Percentiles rank a stretch among this genome's conserved stretches.
These are phyloP conservation scores for Pythium sp. DNA, from an alignment of 352 stramenopile genomes.

Conservation along the genomic window DNA sequence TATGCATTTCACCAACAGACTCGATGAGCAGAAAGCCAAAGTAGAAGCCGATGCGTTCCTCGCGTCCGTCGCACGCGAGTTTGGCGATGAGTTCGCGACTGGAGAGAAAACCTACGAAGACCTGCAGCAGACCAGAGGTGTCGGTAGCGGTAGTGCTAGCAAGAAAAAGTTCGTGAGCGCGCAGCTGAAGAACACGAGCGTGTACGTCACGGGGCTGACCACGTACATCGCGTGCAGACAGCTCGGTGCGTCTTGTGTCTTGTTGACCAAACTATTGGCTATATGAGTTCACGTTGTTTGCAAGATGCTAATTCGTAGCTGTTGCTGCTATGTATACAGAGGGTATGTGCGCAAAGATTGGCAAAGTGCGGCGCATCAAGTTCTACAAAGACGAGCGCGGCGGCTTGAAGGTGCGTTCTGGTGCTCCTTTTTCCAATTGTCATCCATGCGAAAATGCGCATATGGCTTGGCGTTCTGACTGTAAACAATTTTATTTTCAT, in stretches of 20 bases:
- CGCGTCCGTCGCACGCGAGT: conserved; percentile 21
- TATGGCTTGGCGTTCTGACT: neutral
- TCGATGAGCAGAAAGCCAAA: conserved; percentile 46
- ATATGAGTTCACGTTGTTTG: too few relatives aligned
- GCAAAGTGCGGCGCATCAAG: conserved; percentile 83
- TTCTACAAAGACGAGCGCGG: conserved; percentile 83
- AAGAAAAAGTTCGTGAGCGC: conserved; percentile 13
- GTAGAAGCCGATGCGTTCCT: conserved; percentile 46
- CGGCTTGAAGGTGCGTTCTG: conserved; percentile 55
- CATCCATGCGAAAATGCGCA: neutral
- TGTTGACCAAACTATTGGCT: too few relatives aligned
- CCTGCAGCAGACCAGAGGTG: neutral
- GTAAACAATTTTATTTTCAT: neutral
- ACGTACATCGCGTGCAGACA: conserved; percentile 84
- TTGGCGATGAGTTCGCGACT: conserved; percentile 20
- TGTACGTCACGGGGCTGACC: conserved; percentile 76
- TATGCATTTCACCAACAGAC: conserved; percentile 22
- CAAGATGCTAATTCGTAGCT: neutral
- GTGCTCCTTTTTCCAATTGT: neutral
- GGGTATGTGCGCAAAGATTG: conserved; percentile 61
- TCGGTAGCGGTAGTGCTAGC: neutral
- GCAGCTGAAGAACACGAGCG: conserved; percentile 55
- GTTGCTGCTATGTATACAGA: conserved; percentile 29
- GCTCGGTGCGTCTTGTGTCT: conserved; percentile 38
- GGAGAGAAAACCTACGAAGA: conserved; percentile 14